These are phyloP conservation scores for Paraglomus brasilianum DNA, from an alignment of 192 early-diverging fungal species.

Conservation along the genomic window DNA sequence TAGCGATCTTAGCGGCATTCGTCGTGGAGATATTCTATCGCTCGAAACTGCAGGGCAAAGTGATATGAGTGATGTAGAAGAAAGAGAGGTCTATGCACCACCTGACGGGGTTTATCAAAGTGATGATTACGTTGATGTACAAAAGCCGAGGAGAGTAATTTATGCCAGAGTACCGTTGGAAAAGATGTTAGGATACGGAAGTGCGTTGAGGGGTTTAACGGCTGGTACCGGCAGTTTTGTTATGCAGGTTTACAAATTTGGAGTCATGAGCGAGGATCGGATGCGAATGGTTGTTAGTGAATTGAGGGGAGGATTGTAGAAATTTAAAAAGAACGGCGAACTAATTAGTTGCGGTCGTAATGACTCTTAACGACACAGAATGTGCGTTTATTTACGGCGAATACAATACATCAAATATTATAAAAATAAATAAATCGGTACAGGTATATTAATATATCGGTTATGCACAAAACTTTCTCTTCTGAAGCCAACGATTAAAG, in stretches of 20 bases:
- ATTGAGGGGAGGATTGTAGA: conserved; percentile 45
- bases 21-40: conserved; percentile 69
- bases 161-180: conserved; percentile 73
- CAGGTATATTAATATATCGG: too few relatives aligned
- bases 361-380: too few relatives aligned
- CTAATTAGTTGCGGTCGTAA: too few relatives aligned
- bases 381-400: too few relatives aligned
- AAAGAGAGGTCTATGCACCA: conserved; percentile 44
- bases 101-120: conserved; percentile 45
- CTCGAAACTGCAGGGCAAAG: conserved; percentile 46
- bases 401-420: too few relatives aligned
- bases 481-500: conserved; percentile 78
- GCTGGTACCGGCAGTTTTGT: conserved; percentile 81
- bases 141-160: conserved; percentile 36
- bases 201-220: conserved; percentile 78
- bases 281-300: conserved; percentile 69
- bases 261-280: conserved; percentile 69
- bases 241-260: conserved; percentile 84
- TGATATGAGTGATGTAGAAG: conserved; percentile 26
- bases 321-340: too few relatives aligned
- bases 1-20: conserved; percentile 75
- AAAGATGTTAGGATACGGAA: conserved; percentile 84
- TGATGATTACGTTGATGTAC: conserved; percentile 32
- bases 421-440: too few relatives aligned
- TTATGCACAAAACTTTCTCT: neutral